Base-by-base conservation (phyloP, 202 grass and related monocot genomes). In the Elaeis oleifera region DNA sequence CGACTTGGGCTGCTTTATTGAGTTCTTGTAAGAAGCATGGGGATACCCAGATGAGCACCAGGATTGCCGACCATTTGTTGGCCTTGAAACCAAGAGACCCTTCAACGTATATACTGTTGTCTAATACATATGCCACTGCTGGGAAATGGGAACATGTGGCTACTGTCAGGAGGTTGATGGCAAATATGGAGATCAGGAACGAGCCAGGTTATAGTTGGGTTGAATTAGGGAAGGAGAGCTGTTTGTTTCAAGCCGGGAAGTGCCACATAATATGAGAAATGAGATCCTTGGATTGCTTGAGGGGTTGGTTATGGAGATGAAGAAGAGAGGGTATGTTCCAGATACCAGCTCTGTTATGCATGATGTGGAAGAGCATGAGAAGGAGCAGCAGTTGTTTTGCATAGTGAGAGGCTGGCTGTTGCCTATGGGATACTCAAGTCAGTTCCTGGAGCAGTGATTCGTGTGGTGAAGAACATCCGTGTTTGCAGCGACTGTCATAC, bases 381-480 rank as follows among this genome's bases (percentile, higher is more conserved):
- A 90, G 73, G 83, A 85, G 64, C 72, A 88, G 39, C 84, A 96
- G 49, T 72, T 90, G 53, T 90, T 81, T 60, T 85, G 67, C 87
- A 96, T 59, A 96, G 90, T 50, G 87, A 96, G 76, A 96, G 90
- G 39, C 63, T 96, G 51, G 90, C 90, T 31, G 83, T 90, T 63
- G 83, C 86, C 20, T 90, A 82, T 64, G 90, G 80, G 29, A 72
- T 85, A 54, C 73, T 96, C 51, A 90, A 73, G 63, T 90, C 87
- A 19, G 63, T 83, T 63, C 87, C 70, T 1, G 76, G 84, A 16
- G 79, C 76, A 0, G 81, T 80, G 44, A 90, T 96, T 52, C 79
- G 84, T 16, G 64, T 95, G 56, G 66, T 95, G 25, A 90, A 90
- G 68, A 96, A 90, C 64, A 78, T 90, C 72, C 76, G 81, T 23